A percentile compares a stretch with the other conserved stretches of the same genome.
Evolutionary conservation across 2,329 filamentous ascomycete species (phyloP).

Genomic region (Paecilomyces variotii): DNA sequence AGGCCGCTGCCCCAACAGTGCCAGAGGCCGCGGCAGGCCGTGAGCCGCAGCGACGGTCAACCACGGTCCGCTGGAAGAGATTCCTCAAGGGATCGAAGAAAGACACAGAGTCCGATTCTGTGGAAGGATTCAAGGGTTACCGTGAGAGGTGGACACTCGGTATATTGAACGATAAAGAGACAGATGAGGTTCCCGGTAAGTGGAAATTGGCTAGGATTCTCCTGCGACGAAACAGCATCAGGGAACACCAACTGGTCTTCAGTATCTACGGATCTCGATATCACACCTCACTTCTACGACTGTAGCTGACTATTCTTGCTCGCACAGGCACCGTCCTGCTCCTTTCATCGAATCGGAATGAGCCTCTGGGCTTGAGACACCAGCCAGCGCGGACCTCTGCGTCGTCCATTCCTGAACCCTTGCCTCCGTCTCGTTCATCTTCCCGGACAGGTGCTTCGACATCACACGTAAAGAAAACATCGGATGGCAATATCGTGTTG

Average conservation of each 20-base stretch:
- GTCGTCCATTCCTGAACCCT: constrained; percentile 45
- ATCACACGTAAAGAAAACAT: constrained; percentile 60
- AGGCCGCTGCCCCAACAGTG: background rate
- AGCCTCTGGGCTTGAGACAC: constrained; percentile 53
- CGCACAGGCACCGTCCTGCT: constrained; percentile 52
- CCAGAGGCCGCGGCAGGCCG: background rate
- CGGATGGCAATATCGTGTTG: constrained; percentile 75
- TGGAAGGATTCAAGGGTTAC: constrained; percentile 15
- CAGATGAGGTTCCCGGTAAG: constrained; percentile 80
- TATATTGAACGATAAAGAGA: constrained; percentile 72
- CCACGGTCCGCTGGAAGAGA: background rate
- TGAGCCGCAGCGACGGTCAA: background rate
- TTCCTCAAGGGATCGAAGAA: background rate
- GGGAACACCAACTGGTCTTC: background rate
- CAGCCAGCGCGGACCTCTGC: constrained; percentile 53
- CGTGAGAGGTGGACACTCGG: constrained; percentile 55
- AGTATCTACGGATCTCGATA: background rate
- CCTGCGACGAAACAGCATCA: background rate
- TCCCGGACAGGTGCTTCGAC: constrained; percentile 22
- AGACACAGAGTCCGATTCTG: background rate
- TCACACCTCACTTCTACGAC: background rate
- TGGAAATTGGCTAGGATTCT: background rate
- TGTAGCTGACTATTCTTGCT: constrained; percentile 2
- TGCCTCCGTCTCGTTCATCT: constrained; percentile 32
- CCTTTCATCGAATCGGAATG: constrained; percentile 53